These are phyloP conservation scores for Mycena venus DNA, from an alignment of 768 basidiomycete species.

Conservation along the genomic window DNA sequence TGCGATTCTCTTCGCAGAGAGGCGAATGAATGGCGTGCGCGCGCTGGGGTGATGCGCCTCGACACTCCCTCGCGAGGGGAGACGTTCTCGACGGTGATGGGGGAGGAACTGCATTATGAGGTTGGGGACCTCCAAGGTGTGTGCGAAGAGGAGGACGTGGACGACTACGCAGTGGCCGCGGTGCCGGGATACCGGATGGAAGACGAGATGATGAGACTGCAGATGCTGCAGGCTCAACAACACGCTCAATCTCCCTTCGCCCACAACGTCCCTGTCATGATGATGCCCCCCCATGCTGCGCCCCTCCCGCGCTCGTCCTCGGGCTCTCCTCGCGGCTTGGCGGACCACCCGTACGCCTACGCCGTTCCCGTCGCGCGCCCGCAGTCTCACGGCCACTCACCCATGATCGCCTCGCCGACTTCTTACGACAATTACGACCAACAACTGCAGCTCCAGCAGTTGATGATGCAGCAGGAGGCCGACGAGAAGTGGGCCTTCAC, in stretches of 20 bases:
- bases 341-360: constrained; percentile 26
- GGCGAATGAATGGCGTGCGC: constrained; percentile 80
- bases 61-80: constrained; percentile 68
- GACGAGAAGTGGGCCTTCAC: constrained; percentile 34
- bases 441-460: constrained; percentile 37
- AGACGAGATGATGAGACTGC: constrained; percentile 36
- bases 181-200: constrained; percentile 33
- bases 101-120: constrained; percentile 54
- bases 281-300: constrained; percentile 13
- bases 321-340: constrained; percentile 24
- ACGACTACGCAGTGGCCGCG: constrained; percentile 27
- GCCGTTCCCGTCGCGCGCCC: constrained; percentile 13
- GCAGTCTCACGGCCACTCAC: constrained; percentile 24
- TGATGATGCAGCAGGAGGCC: constrained; percentile 35
- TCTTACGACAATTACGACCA: constrained; percentile 36
- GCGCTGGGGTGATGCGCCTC: constrained; percentile 65
- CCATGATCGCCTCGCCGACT: constrained; percentile 32
- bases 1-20: constrained; percentile 77
- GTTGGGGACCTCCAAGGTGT: constrained; percentile 32
- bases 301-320: constrained; percentile 22
- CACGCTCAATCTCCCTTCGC: constrained; percentile 26
- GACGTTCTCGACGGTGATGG: constrained; percentile 64
- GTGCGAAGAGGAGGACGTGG: constrained; percentile 31
- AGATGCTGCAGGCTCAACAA: constrained; percentile 32
- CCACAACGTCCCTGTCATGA: constrained; percentile 29